Evolutionary conservation across 495 filamentous ascomycete genomes (phyloP).

Genomic region (Penicillium paradoxum): DNA sequence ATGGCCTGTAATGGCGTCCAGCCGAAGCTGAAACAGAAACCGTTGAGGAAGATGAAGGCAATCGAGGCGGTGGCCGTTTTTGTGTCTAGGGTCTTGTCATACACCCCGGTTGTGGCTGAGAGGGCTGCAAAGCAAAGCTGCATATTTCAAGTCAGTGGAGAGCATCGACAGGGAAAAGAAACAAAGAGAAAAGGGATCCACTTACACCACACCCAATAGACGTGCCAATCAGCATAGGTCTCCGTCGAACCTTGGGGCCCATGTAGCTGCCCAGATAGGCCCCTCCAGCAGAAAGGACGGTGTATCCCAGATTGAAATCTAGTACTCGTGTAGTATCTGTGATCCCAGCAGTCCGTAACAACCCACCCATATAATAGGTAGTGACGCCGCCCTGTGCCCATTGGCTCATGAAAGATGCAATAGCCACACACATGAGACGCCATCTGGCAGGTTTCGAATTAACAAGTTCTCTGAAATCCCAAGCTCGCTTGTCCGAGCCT

Average conservation of each 20-base stretch:
- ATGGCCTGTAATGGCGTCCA: conserved; percentile 63
- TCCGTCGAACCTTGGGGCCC: conserved; percentile 54
- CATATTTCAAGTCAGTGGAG: background rate
- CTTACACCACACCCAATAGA: background rate
- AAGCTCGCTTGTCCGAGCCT: conserved; percentile 55
- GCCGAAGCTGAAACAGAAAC: conserved; percentile 56
- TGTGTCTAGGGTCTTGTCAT: background rate
- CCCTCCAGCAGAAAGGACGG: conserved; percentile 10
- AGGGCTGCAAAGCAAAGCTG: background rate
- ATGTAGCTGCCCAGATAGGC: conserved; percentile 58
- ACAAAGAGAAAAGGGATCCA: background rate
- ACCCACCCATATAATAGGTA: conserved; percentile 42
- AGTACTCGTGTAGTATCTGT: conserved; percentile 2
- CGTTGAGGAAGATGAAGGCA: conserved; percentile 61
- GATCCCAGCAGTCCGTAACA: conserved; percentile 2
- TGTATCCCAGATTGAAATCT: conserved; percentile 13
- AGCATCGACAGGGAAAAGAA: background rate
- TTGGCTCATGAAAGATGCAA: conserved; percentile 45
- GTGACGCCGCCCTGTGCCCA: conserved; percentile 44
- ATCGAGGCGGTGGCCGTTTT: conserved; percentile 45
- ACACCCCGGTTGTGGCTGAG: background rate
- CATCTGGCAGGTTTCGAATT: conserved; percentile 51
- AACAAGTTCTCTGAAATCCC: conserved; percentile 57
- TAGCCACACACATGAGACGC: conserved; percentile 49
- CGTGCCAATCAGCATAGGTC: conserved; percentile 38